Base-by-base conservation (phyloP, 1,139 yeast genomes). In the Candida anutae region DNA sequence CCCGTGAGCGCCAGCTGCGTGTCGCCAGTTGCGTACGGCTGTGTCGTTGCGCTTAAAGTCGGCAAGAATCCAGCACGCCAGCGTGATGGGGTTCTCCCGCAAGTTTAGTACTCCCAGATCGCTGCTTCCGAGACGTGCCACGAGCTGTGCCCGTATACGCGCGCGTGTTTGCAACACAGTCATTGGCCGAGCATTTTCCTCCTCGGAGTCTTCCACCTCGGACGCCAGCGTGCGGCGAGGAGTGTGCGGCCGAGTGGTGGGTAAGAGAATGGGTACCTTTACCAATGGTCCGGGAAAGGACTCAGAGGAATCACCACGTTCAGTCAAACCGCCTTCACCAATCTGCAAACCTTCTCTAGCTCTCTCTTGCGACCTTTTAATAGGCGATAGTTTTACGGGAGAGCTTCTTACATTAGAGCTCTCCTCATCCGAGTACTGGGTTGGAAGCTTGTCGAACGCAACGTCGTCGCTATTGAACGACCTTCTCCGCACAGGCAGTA, bases 1-100 rank as follows among this genome's bases (percentile, higher is more conserved):
- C 9, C 17, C 11, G 17, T 16, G 16, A 3, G 22, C 24, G 11
- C 23, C 13, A 8, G 16, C 16, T 3, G 28, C 15, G 13, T 26
- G 21, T 8, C 18, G 20, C 17, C 37, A 38, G 15, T 45, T 43
- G 15, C 39, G 42, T 10, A 28, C 30, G 35, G 47, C 50, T 9
- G 33, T 27, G 3, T 62, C 61, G 33, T 69, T 68, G 3, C 57
- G 57, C 27, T 54, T 54, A 43, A 72, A 72, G 42, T 72, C 78
- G 21, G 57, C 56, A 10, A 61, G 43, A 10, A 58, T 55, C 76
- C 76, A 70, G 18, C 23, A 19, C 15, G 28, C 31, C 22, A 40
- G 44, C 20, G 29, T 38, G 11, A 42, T 35, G 16, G 51, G 52
- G 22, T 48, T 46, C 15, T 15, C 44, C 35, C 21, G 27, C n/a